Evolutionary conservation across 1,139 yeast genomes (phyloP).

Genomic region (Petasospora rhodanensis): DNA sequence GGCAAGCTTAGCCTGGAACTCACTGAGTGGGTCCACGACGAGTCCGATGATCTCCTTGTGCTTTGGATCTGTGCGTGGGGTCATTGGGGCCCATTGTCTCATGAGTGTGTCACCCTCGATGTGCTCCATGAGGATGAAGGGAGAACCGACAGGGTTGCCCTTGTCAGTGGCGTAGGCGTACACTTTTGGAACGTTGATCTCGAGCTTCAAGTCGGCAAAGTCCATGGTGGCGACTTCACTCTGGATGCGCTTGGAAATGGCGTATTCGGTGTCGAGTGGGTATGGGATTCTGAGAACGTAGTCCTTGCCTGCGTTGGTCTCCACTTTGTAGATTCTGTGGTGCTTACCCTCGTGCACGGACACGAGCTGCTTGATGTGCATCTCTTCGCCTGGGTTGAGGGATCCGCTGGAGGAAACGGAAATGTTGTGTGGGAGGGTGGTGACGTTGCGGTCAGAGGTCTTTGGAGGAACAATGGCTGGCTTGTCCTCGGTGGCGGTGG

Average conservation of each 20-base stretch:
- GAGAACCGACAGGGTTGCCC: conserved; percentile 60
- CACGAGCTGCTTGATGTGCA: conserved; percentile 64
- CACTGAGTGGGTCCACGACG: conserved; percentile 60
- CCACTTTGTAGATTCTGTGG: conserved; percentile 75
- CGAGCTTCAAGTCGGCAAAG: conserved; percentile 54
- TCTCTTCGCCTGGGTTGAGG: conserved; percentile 35
- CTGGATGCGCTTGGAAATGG: conserved; percentile 63
- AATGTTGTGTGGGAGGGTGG: conserved; percentile 44
- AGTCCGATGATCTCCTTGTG: conserved; percentile 43
- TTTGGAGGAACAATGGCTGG: conserved; percentile 34
- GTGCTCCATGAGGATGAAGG: conserved; percentile 76
- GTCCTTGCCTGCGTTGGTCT: conserved; percentile 54
- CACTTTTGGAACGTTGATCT: conserved; percentile 65
- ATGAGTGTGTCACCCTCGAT: conserved; percentile 76
- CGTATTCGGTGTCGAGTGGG: conserved; percentile 58
- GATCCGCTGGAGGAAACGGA: conserved; percentile 39
- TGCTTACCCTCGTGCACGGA: conserved; percentile 93
- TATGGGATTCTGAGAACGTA: conserved; percentile 85
- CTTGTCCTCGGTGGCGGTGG: conserved; percentile 23
- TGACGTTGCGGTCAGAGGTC: conserved; percentile 38
- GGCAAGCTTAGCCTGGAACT: conserved; percentile 50
- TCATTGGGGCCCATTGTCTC: conserved; percentile 87
- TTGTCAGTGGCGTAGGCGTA: conserved; percentile 64
- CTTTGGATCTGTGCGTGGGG: conserved; percentile 42
- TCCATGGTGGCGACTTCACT: conserved; percentile 95